These are phyloP conservation scores for Saxispiralis lemnorum DNA, from an alignment of 495 filamentous ascomycete genomes.

Conservation along the genomic window DNA sequence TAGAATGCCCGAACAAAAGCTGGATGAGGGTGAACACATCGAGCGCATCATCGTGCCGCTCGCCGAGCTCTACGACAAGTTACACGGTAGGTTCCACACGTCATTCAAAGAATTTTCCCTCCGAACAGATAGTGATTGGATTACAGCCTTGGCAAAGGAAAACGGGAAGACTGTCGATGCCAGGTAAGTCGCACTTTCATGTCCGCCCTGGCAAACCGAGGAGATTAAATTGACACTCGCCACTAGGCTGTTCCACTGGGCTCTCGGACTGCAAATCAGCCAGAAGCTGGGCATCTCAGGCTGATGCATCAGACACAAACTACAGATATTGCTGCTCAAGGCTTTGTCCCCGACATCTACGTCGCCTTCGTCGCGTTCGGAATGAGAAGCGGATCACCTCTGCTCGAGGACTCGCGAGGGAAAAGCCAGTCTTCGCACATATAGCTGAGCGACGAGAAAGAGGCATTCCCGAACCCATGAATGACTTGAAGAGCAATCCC, in stretches of 20 bases:
- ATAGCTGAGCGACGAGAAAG: too few species aligned
- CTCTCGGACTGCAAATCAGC: slow-evolving; percentile 15
- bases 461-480: too few species aligned
- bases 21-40: slow-evolving; percentile 27
- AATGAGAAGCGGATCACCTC: slow-evolving; percentile 8
- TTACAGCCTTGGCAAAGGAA: slow-evolving; percentile 14
- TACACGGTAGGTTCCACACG: slow-evolving; percentile 17
- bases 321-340: slow-evolving; percentile 10
- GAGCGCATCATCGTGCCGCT: slow-evolving; percentile 24
- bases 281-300: slow-evolving; percentile 5
- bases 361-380: slow-evolving; percentile 14
- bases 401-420: too few species aligned
- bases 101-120: background rate
- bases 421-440: too few species aligned
- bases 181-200: slow-evolving; percentile 13
- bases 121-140: background rate
- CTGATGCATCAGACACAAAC: slow-evolving; percentile 5
- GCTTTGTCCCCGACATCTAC: slow-evolving; percentile 13
- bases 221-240: background rate
- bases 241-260: slow-evolving; percentile 15
- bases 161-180: slow-evolving; percentile 14
- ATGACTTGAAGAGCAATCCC: too few species aligned
- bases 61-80: slow-evolving; percentile 30
- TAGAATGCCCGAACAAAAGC: slow-evolving; percentile 23
- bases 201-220: too few species aligned